A percentile compares a stretch with the other conserved stretches of the same genome.
Evolutionary conservation across 768 basidiomycete species (phyloP).

Genomic region (Gymnopilus dilepis): DNA sequence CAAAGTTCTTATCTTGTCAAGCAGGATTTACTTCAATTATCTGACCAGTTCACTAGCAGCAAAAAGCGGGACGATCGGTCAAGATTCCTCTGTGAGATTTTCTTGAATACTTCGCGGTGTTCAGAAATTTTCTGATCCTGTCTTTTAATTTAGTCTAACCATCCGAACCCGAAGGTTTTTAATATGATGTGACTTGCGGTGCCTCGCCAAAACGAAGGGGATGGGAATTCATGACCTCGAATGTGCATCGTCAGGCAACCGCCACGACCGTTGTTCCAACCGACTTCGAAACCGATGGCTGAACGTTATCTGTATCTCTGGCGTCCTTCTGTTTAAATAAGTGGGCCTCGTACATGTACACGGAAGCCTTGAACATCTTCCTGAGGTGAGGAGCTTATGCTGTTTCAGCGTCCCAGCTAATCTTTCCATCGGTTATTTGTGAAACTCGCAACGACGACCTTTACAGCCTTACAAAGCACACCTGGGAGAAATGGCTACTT

Average conservation of each 20-base stretch:
- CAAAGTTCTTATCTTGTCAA: too few species aligned
- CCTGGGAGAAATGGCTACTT: conserved; percentile 13
- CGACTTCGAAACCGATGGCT: conserved; percentile 22
- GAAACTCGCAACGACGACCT: neutral
- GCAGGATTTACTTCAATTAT: too few species aligned
- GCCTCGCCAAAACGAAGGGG: neutral
- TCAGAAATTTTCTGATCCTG: too few species aligned
- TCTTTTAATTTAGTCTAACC: conserved; percentile 1
- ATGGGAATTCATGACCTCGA: conserved; percentile 5
- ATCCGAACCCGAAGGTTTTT: neutral
- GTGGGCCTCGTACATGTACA: neutral
- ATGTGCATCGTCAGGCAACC: conserved; percentile 26
- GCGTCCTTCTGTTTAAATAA: conserved; percentile 19
- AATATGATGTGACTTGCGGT: neutral
- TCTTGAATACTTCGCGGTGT: too few species aligned
- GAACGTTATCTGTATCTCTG: conserved; percentile 15
- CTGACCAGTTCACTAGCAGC: too few species aligned
- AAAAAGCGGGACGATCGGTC: too few species aligned
- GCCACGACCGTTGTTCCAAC: conserved; percentile 21
- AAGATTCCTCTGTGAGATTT: too few species aligned
- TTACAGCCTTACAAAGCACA: neutral
- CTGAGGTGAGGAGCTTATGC: too few species aligned
- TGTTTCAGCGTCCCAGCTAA: too few species aligned
- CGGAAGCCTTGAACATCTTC: conserved; percentile 8
- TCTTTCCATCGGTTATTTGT: too few species aligned